phyloP scores from a whole-genome alignment of 208 protist species.

The Spongospora subterranea region DNA sequence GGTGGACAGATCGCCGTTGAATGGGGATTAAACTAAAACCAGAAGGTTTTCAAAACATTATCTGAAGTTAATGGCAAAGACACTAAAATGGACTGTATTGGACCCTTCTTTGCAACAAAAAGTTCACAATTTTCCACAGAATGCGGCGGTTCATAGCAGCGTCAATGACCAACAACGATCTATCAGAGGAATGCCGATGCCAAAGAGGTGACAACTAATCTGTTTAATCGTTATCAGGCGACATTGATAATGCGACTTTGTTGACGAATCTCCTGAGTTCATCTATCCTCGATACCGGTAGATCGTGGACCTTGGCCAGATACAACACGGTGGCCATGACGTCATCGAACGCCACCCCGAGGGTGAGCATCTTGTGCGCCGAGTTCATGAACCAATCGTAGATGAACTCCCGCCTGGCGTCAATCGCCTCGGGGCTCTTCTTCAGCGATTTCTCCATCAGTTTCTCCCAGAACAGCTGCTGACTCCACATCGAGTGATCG shows the following conservation, averaged over 20 bases:
- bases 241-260: neutral
- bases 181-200: too few relatives aligned
- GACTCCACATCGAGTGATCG: slow-evolving; percentile 29
- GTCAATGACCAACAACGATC: too few relatives aligned
- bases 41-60: too few relatives aligned
- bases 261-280: slow-evolving; percentile 43
- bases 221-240: neutral
- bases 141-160: too few relatives aligned
- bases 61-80: too few relatives aligned
- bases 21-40: too few relatives aligned
- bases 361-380: slow-evolving; percentile 2
- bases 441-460: neutral
- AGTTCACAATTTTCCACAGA: too few relatives aligned
- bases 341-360: neutral
- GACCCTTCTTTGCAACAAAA: too few relatives aligned
- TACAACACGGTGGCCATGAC: neutral
- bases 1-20: too few relatives aligned
- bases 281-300: neutral
- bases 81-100: too few relatives aligned
- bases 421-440: neutral
- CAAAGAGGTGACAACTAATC: too few relatives aligned
- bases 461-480: slow-evolving; percentile 39
- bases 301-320: neutral
- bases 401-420: neutral
- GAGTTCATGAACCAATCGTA: slow-evolving; percentile 30